phyloP scores from a whole-genome alignment of 805 yeast genomes.

The Tetrapisispora namnaoensis region DNA sequence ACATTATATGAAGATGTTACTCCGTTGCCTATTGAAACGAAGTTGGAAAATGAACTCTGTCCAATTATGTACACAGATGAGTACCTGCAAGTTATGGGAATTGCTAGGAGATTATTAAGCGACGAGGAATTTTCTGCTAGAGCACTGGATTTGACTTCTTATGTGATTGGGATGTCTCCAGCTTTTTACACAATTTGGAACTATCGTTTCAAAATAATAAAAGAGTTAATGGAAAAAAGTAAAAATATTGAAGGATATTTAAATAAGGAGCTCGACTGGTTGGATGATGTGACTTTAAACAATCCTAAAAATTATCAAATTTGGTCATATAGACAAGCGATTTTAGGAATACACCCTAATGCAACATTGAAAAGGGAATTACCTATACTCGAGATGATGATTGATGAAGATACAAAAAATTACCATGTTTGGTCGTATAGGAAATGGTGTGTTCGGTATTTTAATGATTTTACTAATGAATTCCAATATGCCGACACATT shows the following conservation, averaged over 20 bases:
- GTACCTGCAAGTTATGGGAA: slow-evolving; percentile 52
- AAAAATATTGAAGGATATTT: slow-evolving; percentile 8
- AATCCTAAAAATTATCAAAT: slow-evolving; percentile 91
- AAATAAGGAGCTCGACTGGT: slow-evolving; percentile 62
- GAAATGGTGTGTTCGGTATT: slow-evolving; percentile 66
- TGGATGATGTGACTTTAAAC: slow-evolving; percentile 60
- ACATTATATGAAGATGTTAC: slow-evolving; percentile 33
- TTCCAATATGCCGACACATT: slow-evolving; percentile 38
- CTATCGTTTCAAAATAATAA: slow-evolving; percentile 48
- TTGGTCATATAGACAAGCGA: slow-evolving; percentile 84
- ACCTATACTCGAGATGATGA: slow-evolving; percentile 55
- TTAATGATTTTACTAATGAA: slow-evolving; percentile 43
- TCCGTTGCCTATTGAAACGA: slow-evolving; percentile 36
- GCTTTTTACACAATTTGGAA: slow-evolving; percentile 92
- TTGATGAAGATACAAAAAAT: slow-evolving; percentile 75
- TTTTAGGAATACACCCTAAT: slow-evolving; percentile 35
- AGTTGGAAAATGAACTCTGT: slow-evolving; percentile 38
- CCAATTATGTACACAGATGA: slow-evolving; percentile 65
- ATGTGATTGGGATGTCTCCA: slow-evolving; percentile 58
- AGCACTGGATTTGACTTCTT: slow-evolving; percentile 56
- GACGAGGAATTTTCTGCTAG: slow-evolving; percentile 57
- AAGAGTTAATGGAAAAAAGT: slow-evolving; percentile 22
- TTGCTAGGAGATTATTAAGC: slow-evolving; percentile 49
- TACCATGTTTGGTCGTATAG: slow-evolving; percentile 95
- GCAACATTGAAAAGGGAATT: slow-evolving; percentile 42